Base-by-base conservation (phyloP, 352 stramenopile genomes). In the Pythium pyrilobum region DNA sequence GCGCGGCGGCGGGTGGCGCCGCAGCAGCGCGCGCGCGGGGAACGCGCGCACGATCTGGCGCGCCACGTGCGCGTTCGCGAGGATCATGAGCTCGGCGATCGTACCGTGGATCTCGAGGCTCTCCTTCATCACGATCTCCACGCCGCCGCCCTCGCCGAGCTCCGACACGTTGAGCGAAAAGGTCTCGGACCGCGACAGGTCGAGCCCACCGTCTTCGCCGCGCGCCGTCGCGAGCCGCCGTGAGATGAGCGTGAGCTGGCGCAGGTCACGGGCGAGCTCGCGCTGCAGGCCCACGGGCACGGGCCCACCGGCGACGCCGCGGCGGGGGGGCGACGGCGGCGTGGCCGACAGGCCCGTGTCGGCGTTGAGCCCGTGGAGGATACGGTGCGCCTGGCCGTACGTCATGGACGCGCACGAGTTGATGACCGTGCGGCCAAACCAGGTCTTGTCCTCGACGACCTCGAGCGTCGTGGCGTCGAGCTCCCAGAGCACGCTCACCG, bases 381-480 rank as follows among this genome's bases (percentile, higher is more conserved):
- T 67, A 21, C 77, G 75, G 56, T 94, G 77, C 16, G 84, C 84
- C 71, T 94, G 84, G 13, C 87, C 72, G 45, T 94, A 94, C 11
- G 84, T 94, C 81, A 94, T 90, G 0, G 84, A 89, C 16, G 84
- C 74, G 36, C 95, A 96, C 8, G 89, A 98, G 42, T 97, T 91
- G 59, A 99, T 99, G 23, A 99, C 85, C 9, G 93, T 97, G 57
- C 98, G 98, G 28, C 87, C 80, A 54, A 84, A 90, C 75, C 81
- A 92, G 23, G 80, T 89, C 7, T 51, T 57, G 43, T 64, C 64
- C 11, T 85, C 75, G 20, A 88, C 38, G 20, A 91, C 57, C 10
- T 81, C 64, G 24, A 66, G 85, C 11, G 71, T 84, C 65, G 59
- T 67, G 29, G 66, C 40, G 71, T 99, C 61, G 36, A 96, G 46